phyloP scores from a whole-genome alignment of 805 yeast species.

The Schizosaccharomyces cryophilus region DNA sequence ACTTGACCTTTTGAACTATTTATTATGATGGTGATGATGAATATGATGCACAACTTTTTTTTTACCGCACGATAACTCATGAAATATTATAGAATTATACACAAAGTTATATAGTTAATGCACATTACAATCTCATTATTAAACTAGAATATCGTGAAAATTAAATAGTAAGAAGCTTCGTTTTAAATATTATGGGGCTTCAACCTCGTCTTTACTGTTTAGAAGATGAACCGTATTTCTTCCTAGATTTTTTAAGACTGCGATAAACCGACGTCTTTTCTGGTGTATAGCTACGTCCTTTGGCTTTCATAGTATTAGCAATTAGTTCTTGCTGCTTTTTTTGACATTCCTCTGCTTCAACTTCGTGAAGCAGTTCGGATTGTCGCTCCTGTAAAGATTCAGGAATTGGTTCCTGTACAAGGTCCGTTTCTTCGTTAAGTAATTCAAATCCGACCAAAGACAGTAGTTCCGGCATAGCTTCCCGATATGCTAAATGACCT shows the following conservation, averaged over 20 bases:
- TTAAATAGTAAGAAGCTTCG: no score
- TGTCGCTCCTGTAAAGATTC: slow-evolving; percentile 56
- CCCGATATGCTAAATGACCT: slow-evolving; percentile 9
- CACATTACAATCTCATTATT: no score
- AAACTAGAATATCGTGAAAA: no score
- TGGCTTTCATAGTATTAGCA: background rate
- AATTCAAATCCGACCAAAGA: slow-evolving; percentile 48
- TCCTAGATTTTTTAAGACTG: background rate
- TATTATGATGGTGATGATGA: no score
- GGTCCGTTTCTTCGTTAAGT: slow-evolving; percentile 18
- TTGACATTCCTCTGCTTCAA: slow-evolving; percentile 21
- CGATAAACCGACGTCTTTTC: background rate
- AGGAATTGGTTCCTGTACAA: slow-evolving; percentile 61
- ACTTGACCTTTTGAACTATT: no score
- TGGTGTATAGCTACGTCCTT: background rate
- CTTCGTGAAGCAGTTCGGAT: slow-evolving; percentile 56
- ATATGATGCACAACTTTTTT: no score
- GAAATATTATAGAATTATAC: no score
- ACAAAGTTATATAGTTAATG: no score
- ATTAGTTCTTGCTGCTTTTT: background rate
- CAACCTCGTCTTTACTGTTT: background rate
- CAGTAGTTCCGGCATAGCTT: slow-evolving; percentile 66
- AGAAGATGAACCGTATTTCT: background rate
- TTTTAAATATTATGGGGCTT: background rate
- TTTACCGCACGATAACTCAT: no score